Evolutionary conservation across 2,329 filamentous ascomycete genomes (phyloP), one percentile per base, ranked within the genome.

Genomic region (Botrytis paeoniae): DNA sequence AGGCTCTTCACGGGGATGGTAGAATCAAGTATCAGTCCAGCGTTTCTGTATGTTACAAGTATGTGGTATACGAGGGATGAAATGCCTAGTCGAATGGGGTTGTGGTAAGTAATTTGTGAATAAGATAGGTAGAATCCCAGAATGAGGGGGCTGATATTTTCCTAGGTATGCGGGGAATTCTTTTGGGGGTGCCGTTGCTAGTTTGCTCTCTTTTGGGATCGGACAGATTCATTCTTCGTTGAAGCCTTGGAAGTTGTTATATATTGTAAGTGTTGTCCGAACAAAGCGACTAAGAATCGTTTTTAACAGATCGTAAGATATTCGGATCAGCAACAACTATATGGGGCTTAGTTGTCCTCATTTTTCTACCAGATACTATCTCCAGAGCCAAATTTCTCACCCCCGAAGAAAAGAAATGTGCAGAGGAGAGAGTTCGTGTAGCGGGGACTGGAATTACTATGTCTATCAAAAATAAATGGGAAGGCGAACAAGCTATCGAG

Each of bases 351-450:
- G 81, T 84, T 1, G 76, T 89, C 62, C 83, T 85, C 74, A 75
- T 84, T 37, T 78, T 86, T 9, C 83, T 89, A 3, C 88, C 88
- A 0, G 85, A 89, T 74, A 82, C 79, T 54, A 88, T 89, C 62
- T 85, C 85, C 1, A 85, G 82, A 3, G 89, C 90, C 4, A 81
- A 80, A 0, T 92, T 92, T 78, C 84, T 93, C 3, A 86, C 83
- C 0, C 79, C 83, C 3, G 83, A 86, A 57, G 88, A 91, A 18
- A 78, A 76, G 61, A 74, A 77, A 45, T 82, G 85, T 74, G 86
- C 86, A 0, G 79, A 80, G 10, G 82, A 85, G 43, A 83, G 87
- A 45, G 83, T 85, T 10, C 82, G 85, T 4, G 80, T 85, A 45
- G 84, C 85, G 0, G 87, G 87, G 22, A 87, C 86, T 1, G 88